Evolutionary conservation across 495 filamentous ascomycete genomes (phyloP), one percentile per base, ranked within the genome.

Genomic region (Hypoxylon perforatum): DNA sequence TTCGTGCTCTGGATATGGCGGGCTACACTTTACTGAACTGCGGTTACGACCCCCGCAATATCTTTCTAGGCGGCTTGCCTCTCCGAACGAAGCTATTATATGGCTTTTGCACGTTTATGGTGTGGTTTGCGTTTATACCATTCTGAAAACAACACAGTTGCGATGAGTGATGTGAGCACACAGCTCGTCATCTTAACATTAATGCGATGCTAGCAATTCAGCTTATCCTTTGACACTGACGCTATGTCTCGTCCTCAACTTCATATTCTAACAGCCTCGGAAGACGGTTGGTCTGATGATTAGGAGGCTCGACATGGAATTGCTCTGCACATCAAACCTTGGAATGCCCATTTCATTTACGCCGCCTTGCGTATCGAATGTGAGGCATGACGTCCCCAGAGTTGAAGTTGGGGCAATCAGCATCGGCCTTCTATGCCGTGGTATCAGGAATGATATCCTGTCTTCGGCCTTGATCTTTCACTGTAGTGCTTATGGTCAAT

Each of bases 41-140:
- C 28, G 72, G 72, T 42, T 75, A 75, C 33, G 72, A 75, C 44
- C 72, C 72, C n/a, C 57, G 72, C 49, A 72, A 58, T 57, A 70
- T 75, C 23, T 64, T 75, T 10, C 55, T 70, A 46, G 67, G 55
- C 39, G 57, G 63, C 1, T 49, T 75, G 28, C 44, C 59, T 39
- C 42, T 66, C 14, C 70, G 49, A 41, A 70, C 60, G 54, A 75
- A 75, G 48, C n/a, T 66, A 21, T 42, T 75, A 28, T 75, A 70
- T 39, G 72, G 69, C 28, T 60, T 75, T 50, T 66, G 62, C 36
- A 75, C 72, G 3, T 72, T 75, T 52, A 66, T 75, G 57, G 72
- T 75, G 45, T 75, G 70, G 65, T 75, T 75, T 52, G 72, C 72
- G 23, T 75, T 73, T 66, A 75, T 75, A 58, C 72, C 72, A 50